phyloP scores from a whole-genome alignment of 768 basidiomycete genomes.

The Mycena galericulata region DNA sequence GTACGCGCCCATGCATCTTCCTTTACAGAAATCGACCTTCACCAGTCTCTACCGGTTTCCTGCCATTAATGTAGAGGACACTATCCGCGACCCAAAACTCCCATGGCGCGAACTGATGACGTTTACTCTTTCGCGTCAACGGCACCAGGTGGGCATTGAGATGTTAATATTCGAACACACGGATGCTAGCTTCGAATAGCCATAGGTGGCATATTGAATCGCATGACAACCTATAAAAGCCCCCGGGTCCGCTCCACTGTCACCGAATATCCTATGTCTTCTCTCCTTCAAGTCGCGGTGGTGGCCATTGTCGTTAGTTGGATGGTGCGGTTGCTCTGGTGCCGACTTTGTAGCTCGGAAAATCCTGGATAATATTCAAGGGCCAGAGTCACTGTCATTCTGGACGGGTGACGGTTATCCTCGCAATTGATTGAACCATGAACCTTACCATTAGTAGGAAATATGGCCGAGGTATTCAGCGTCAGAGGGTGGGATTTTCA shows the following conservation, averaged over 20 bases:
- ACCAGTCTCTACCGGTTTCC: no score
- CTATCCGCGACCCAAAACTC: no score
- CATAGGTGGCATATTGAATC: neutral
- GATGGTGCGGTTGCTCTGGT: conserved; percentile 5
- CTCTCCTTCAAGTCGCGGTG: neutral
- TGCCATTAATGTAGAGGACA: no score
- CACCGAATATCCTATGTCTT: neutral
- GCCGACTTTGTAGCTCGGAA: neutral
- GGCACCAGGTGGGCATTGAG: no score
- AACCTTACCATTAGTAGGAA: conserved; percentile 2
- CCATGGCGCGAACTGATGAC: no score
- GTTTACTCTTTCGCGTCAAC: no score
- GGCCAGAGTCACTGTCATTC: conserved; percentile 27
- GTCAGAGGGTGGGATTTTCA: conserved; percentile 22
- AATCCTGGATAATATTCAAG: conserved; percentile 37
- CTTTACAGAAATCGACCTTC: no score
- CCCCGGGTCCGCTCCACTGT: neutral
- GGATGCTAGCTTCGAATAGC: no score
- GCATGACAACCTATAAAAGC: neutral
- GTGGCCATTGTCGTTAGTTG: neutral
- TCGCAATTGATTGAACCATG: neutral
- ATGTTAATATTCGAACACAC: no score
- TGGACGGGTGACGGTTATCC: neutral
- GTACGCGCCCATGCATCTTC: no score
- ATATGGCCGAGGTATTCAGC: conserved; percentile 8